Evolutionary conservation across 2,329 filamentous ascomycete genomes (phyloP).

Genomic region (Aureobasidium namibiae): DNA sequence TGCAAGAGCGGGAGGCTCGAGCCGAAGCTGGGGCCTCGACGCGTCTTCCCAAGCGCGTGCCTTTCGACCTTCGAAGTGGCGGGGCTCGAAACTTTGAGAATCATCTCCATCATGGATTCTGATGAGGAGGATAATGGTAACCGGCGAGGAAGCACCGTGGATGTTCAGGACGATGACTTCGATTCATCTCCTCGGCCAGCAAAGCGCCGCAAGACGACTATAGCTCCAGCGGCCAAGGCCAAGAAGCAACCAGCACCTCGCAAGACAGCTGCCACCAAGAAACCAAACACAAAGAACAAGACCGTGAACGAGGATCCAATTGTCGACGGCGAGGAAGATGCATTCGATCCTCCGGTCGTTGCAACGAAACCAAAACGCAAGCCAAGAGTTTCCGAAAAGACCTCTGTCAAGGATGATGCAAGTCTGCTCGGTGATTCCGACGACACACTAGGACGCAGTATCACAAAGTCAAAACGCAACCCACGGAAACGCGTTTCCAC

Average conservation of each 20-base stretch:
- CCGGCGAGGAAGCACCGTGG: not conserved
- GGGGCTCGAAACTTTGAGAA: not conserved
- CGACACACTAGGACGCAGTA: constrained; percentile 1
- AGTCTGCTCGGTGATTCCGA: constrained; percentile 19
- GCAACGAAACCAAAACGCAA: constrained; percentile 6
- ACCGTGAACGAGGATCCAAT: not conserved
- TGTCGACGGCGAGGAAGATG: constrained; percentile 4
- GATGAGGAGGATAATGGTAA: not conserved
- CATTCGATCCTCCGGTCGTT: constrained; percentile 4
- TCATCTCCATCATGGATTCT: not conserved
- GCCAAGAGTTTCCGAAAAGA: not conserved
- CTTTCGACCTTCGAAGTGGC: not conserved
- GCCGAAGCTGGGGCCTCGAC: constrained; percentile 1
- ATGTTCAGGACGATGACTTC: constrained; percentile 18
- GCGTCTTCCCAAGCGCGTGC: constrained; percentile 2
- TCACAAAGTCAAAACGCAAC: not conserved
- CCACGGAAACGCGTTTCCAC: not conserved
- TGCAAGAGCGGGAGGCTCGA: not conserved
- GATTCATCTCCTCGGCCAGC: constrained; percentile 25
- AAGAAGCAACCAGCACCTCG: constrained; percentile 13
- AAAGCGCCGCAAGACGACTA: constrained; percentile 20
- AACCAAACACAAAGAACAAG: not conserved
- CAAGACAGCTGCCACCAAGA: constrained; percentile 6
- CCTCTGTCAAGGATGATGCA: constrained; percentile 14
- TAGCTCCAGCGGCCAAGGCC: constrained; percentile 17